Conservation (phyloP, 78 protist species). For the Dictyostelium firmibasis region DNA sequence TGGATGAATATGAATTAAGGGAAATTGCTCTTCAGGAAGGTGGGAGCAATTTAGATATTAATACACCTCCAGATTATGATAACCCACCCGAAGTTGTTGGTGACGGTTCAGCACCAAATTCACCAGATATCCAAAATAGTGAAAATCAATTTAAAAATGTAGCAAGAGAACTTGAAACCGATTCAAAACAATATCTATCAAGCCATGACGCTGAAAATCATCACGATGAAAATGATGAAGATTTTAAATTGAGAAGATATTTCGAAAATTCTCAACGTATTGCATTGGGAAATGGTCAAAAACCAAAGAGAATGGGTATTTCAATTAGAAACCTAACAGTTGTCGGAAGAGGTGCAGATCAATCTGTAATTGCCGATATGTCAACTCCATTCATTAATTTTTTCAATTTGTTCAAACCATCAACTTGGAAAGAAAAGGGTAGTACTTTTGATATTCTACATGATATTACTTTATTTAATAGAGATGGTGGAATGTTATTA, state of each 20-base stretch:
- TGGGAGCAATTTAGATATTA: not conserved
- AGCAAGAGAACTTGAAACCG: not conserved
- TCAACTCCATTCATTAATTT: constrained; percentile 4
- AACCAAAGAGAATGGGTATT: constrained; percentile 55
- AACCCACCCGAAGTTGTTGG: too few relatives aligned
- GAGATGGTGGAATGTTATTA: constrained; percentile 80
- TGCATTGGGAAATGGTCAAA: constrained; percentile 38
- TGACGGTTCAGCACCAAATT: not conserved
- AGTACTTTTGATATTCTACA: constrained; percentile 67
- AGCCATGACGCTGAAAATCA: not conserved
- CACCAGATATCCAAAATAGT: not conserved
- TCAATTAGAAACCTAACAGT: constrained; percentile 33
- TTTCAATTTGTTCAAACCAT: constrained; percentile 1
- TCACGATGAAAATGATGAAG: constrained; percentile 38
- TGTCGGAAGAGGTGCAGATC: constrained; percentile 35
- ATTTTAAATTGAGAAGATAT: constrained; percentile 53
- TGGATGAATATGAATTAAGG: not conserved
- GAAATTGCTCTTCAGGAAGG: not conserved
- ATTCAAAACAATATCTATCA: not conserved
- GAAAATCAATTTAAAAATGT: not conserved
- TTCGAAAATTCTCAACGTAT: constrained; percentile 71
- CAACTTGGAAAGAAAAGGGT: not conserved
- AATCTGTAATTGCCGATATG: constrained; percentile 23
- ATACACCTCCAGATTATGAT: not conserved
- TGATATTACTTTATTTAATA: constrained; percentile 39